Base-by-base conservation (phyloP, 1,284 basidiomycete genomes). In the Ganoderma boninense region DNA sequence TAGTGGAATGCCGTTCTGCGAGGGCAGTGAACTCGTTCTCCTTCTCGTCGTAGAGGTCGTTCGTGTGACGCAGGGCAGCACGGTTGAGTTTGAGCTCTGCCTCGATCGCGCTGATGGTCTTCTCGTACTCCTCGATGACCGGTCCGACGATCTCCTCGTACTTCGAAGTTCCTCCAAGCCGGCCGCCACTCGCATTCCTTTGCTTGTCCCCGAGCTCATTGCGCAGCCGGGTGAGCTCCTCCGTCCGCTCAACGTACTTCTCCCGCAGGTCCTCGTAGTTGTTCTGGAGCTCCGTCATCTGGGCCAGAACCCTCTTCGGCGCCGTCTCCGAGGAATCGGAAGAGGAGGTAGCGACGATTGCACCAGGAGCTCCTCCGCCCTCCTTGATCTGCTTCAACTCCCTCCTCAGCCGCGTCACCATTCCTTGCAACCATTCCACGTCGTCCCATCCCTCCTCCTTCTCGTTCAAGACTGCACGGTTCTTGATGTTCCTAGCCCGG, bases 361-460 rank as follows among this genome's bases (percentile, higher is more conserved):
- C 70, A 35, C 78, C 65, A 29, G 78, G 63, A 43, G 68, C 69
- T 23, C 80, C 78, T 20, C 88, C 87, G 35, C 91, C 90, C 44
- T 93, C 90, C 80, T 95, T 95, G 75, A 96, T 80, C 14, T 78
- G 76, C 77, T 94, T 95, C 70, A 99, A 80, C 74, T 99, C 97
- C 80, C 93, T 96, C 62, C 98, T 89, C 62, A 99, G 84, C 72
- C 95, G 92, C 44, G 88, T 86, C 46, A 98, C 89, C 67, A 92
- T 95, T 65, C 89, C 89, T 82, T 99, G 98, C 61, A 99, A 84
- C 90, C 98, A 97, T 78, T 98, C 97, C 4, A 99, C 86, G 80
- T 99, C 97, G 74, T 99, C 97, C 97, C 97, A 99, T 4, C 97
- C 98, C 64, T 96, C 95, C 82, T 99, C 98, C 76, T 92, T 93